Conservation (phyloP, 2,329 filamentous ascomycete genomes). For the Apiospora marii region DNA sequence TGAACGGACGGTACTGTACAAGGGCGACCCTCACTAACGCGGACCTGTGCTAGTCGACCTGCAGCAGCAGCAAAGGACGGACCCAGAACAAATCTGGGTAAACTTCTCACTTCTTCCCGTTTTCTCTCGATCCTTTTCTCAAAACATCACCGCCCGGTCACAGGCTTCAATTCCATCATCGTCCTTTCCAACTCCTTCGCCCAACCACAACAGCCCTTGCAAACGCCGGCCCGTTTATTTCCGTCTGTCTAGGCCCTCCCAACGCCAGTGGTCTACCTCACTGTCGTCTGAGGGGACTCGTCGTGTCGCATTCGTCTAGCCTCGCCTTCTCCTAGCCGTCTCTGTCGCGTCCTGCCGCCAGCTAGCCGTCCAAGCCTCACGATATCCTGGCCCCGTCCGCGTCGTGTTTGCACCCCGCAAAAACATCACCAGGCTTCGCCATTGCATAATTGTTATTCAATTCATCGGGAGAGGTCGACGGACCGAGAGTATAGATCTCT, state of each 20-base stretch:
- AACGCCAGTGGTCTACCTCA: conserved; percentile 2
- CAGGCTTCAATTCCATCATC: conserved; percentile 24
- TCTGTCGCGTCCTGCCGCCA: conserved; percentile 7
- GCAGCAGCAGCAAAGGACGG: conserved; percentile 9
- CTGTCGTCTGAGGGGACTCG: conserved; percentile 16
- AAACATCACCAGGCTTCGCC: background rate
- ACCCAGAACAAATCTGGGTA: conserved; percentile 21
- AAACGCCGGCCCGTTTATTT: conserved; percentile 8
- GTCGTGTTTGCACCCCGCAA: background rate
- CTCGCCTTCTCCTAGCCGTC: background rate
- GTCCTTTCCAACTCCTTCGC: background rate
- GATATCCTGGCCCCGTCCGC: background rate
- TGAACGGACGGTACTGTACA: background rate
- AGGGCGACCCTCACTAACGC: background rate
- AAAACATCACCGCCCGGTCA: conserved; percentile 16
- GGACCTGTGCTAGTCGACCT: conserved; percentile 1
- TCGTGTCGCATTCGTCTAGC: conserved; percentile 4
- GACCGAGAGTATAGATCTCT: background rate
- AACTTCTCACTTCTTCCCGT: conserved; percentile 22
- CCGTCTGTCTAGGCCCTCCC: background rate
- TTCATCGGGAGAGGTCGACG: background rate
- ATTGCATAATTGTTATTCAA: background rate
- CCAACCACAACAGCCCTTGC: background rate
- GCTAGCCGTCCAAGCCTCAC: background rate
- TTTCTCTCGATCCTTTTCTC: conserved; percentile 21